Evolutionary conservation across 805 yeast species (phyloP).

Genomic region (Lachancea lanzarotensis): DNA sequence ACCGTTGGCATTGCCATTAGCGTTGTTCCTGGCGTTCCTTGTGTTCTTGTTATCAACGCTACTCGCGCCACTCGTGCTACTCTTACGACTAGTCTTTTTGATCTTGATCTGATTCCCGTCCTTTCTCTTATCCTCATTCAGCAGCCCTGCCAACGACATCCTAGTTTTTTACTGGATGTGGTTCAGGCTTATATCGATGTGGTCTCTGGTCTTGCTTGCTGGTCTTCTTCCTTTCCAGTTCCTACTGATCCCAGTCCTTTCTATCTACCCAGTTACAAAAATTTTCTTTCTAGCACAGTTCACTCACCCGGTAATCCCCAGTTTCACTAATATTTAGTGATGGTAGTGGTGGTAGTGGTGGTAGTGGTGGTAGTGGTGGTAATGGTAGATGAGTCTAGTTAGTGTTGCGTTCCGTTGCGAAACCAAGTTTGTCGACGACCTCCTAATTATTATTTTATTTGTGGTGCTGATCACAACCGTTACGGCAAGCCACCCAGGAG

Average conservation of each 20-base stretch:
- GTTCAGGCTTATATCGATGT: neutral
- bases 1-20: too few relatives aligned
- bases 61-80: too few relatives aligned
- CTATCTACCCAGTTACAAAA: too few relatives aligned
- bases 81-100: neutral
- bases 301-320: too few relatives aligned
- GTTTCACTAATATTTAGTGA: too few relatives aligned
- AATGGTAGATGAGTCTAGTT: too few relatives aligned
- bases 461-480: neutral
- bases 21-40: too few relatives aligned
- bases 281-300: too few relatives aligned
- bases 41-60: too few relatives aligned
- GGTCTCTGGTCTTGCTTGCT: neutral
- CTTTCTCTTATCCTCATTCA: conserved; percentile 19
- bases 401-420: neutral
- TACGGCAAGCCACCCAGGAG: neutral
- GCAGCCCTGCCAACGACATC: conserved; percentile 28
- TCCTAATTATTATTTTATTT: neutral
- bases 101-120: neutral
- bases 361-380: neutral
- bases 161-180: neutral
- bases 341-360: too few relatives aligned
- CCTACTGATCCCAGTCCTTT: too few relatives aligned
- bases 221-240: too few relatives aligned
- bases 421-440: neutral